phyloP scores from a whole-genome alignment of 768 basidiomycete species.

The Cyclocybe cylindracea region DNA sequence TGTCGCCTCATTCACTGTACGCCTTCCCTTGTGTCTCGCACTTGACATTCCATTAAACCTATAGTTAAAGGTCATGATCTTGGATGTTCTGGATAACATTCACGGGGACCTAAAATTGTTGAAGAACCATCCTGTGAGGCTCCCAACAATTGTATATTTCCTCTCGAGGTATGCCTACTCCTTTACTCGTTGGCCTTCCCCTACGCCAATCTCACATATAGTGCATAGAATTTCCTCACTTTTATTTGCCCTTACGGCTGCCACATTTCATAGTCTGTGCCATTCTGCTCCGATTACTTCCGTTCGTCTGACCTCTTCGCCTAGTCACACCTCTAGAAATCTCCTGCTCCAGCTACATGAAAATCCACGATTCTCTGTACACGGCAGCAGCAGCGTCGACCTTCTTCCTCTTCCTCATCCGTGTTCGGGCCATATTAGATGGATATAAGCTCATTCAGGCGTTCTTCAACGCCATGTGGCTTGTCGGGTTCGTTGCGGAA shows the following conservation, averaged over 20 bases:
- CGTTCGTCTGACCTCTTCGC: not conserved
- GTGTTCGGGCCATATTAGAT: conserved; percentile 35
- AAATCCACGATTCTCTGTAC: conserved; percentile 2
- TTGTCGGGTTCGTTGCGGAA: conserved; percentile 24
- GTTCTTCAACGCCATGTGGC: conserved; percentile 32
- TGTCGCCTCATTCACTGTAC: not conserved
- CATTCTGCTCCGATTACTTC: too few relatives aligned
- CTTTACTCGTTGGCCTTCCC: too few relatives aligned
- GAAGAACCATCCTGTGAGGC: too few relatives aligned
- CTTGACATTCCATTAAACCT: not conserved
- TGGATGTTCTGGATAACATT: not conserved
- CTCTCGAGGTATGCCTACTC: too few relatives aligned
- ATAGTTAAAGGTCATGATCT: not conserved
- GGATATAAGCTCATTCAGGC: conserved; percentile 16
- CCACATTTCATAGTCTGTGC: too few relatives aligned
- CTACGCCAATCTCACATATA: too few relatives aligned
- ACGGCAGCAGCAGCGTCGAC: conserved; percentile 21
- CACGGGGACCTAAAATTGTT: too few relatives aligned
- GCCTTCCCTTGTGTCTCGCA: not conserved
- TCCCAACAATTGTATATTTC: too few relatives aligned
- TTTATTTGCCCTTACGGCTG: too few relatives aligned
- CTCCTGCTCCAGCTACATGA: conserved; percentile 6
- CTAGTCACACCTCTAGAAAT: conserved; percentile 10
- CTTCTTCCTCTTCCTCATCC: conserved; percentile 37
- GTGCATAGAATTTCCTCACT: too few relatives aligned